phyloP scores from a whole-genome alignment of 768 basidiomycete genomes.

The Hygrophorus pudorinus region DNA sequence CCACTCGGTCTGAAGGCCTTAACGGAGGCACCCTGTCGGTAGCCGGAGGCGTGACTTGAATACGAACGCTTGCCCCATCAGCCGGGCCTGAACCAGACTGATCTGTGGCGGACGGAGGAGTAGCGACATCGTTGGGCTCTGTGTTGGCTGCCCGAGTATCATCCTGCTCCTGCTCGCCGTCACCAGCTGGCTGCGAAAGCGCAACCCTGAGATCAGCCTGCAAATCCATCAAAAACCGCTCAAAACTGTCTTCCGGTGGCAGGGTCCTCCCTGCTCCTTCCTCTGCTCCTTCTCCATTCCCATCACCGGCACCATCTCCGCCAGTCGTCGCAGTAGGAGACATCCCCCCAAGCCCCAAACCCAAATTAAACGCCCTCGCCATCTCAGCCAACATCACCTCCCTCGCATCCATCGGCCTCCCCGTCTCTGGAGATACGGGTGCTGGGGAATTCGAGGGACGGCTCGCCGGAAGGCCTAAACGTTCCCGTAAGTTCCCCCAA shows the following conservation, averaged over 20 bases:
- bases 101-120: background rate
- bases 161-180: background rate
- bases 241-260: constrained; percentile 60
- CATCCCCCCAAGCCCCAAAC: constrained; percentile 36
- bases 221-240: constrained; percentile 70
- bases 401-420: constrained; percentile 37
- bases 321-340: constrained; percentile 7
- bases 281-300: background rate
- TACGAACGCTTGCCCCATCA: background rate
- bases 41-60: no score
- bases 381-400: constrained; percentile 73
- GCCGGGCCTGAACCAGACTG: background rate
- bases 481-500: constrained; percentile 61
- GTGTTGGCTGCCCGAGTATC: background rate
- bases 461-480: constrained; percentile 41
- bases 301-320: background rate
- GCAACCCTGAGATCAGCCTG: constrained; percentile 64
- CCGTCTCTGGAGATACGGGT: background rate
- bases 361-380: constrained; percentile 71
- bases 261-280: constrained; percentile 4
- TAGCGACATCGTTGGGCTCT: background rate
- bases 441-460: constrained; percentile 11
- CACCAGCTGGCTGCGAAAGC: constrained; percentile 28
- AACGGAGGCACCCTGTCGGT: no score
- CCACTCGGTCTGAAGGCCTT: constrained; percentile 11